Conservation (phyloP, 176 grass and related monocot species). For the Oryza rufipogon region DNA sequence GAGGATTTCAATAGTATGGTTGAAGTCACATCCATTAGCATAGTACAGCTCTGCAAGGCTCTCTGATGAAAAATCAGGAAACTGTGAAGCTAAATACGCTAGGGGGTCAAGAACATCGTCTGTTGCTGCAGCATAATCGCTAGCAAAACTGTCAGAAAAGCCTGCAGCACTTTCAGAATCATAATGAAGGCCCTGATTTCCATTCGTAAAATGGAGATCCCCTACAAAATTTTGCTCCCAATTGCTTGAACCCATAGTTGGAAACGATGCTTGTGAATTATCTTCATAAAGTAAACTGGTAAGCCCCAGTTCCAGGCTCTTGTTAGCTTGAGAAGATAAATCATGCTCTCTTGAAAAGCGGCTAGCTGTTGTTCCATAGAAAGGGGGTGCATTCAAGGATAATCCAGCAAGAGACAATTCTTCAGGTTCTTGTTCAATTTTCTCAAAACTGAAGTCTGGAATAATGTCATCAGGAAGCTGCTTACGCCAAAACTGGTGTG, state of each 20-base stretch:
- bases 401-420: constrained; percentile 73
- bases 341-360: constrained; percentile 47
- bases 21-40: constrained; percentile 86
- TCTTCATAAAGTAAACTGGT: constrained; percentile 55
- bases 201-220: constrained; percentile 52
- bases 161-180: constrained; percentile 49
- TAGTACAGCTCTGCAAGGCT: constrained; percentile 87
- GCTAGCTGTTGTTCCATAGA: constrained; percentile 54
- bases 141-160: constrained; percentile 58
- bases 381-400: constrained; percentile 66
- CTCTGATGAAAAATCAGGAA: constrained; percentile 86
- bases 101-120: constrained; percentile 60
- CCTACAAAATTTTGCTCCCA: constrained; percentile 60
- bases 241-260: constrained; percentile 56
- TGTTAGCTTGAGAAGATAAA: constrained; percentile 51
- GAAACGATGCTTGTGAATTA: constrained; percentile 53
- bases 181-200: constrained; percentile 54
- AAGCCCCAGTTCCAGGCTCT: constrained; percentile 51
- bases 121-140: constrained; percentile 55
- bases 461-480: constrained; percentile 99
- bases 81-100: constrained; percentile 78
- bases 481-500: constrained; percentile 78
- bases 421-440: constrained; percentile 63
- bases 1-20: constrained; percentile 84
- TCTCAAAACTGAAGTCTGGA: constrained; percentile 84